Evolutionary conservation across 441 rosid species (phyloP).

Genomic region (Gossypium aridum): DNA sequence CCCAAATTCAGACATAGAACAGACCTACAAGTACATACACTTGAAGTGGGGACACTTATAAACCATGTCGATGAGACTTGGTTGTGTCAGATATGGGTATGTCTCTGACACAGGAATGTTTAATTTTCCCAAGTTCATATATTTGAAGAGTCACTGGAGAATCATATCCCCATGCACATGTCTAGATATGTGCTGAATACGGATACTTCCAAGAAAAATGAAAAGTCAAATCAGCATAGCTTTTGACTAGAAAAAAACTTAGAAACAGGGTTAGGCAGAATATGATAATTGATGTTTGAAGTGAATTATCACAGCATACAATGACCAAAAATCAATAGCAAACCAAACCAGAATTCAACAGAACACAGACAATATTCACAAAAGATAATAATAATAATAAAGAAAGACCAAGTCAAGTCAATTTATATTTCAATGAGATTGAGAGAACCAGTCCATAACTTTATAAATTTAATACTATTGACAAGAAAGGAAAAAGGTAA

Average conservation of each 20-base stretch:
- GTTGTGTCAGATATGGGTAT: too few species aligned
- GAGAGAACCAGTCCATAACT: not conserved
- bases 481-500: not conserved
- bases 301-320: not conserved
- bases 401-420: not conserved
- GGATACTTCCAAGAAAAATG: not conserved
- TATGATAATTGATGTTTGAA: not conserved
- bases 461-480: not conserved
- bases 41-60: not conserved
- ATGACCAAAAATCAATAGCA: not conserved
- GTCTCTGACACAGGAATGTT: too few species aligned
- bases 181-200: not conserved
- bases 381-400: not conserved
- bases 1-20: not conserved
- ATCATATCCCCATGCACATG: not conserved
- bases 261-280: not conserved
- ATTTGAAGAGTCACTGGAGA: not conserved
- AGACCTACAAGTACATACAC: not conserved
- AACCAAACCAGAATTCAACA: not conserved
- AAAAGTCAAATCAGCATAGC: not conserved
- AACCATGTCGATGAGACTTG: not conserved
- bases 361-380: not conserved
- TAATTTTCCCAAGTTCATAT: too few species aligned
- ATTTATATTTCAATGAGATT: not conserved
- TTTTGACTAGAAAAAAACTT: not conserved